Percentiles rank a stretch among this genome's conserved stretches.
phyloP scores from a whole-genome alignment of 1,284 basidiomycete genomes.

The Mrakiaceae sp. region DNA sequence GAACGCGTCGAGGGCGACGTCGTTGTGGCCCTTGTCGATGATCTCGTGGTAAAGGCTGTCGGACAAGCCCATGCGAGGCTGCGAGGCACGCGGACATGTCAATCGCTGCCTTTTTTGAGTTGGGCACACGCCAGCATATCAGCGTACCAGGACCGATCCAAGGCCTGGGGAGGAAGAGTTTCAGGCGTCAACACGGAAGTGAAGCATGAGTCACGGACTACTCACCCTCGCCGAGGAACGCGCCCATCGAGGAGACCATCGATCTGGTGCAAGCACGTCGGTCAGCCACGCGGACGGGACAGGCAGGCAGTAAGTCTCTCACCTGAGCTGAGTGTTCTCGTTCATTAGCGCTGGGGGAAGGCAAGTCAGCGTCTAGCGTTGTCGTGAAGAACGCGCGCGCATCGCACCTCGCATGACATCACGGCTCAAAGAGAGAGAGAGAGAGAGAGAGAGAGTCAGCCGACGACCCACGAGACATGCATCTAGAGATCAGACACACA shows the following conservation, averaged over 20 bases:
- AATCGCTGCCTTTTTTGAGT: too few species aligned
- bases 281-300: too few species aligned
- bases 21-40: constrained; percentile 6
- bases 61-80: constrained; percentile 7
- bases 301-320: too few species aligned
- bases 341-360: constrained; percentile 7
- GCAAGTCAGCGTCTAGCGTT: background rate
- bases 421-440: background rate
- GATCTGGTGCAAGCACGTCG: too few species aligned
- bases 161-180: background rate
- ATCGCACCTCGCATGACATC: constrained; percentile 11
- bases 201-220: background rate
- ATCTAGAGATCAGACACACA: background rate
- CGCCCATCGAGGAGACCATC: constrained; percentile 8
- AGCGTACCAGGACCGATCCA: background rate
- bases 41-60: constrained; percentile 11
- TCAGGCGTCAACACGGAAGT: background rate
- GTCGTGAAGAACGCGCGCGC: background rate
- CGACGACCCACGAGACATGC: too few species aligned
- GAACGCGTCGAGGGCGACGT: constrained; percentile 14
- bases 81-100: background rate
- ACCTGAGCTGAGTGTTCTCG: constrained; percentile 11
- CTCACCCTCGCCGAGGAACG: constrained; percentile 7
- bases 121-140: too few species aligned
- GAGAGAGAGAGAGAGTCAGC: too few species aligned